Base-by-base conservation (phyloP, 352 stramenopile genomes). In the Globisporangium spiculum region DNA sequence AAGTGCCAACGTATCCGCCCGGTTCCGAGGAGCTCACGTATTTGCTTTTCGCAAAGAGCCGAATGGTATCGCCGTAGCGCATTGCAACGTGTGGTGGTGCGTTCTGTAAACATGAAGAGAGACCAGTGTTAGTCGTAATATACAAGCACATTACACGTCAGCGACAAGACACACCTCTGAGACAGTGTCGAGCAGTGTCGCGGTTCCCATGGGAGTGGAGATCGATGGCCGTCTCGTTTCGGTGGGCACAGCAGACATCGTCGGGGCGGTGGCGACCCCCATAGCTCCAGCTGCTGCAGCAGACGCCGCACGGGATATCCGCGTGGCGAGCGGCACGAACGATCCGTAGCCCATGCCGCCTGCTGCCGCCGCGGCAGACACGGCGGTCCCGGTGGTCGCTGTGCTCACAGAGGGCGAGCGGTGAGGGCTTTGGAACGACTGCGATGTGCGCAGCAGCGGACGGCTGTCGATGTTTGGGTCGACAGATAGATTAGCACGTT, bases 1-100 rank as follows among this genome's bases (percentile, higher is more conserved):
- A 92, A 2, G 82, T 90, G 32, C 85, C 87, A 3, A 94, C 83
- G 64, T 90, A 91, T 3, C 83, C 84, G n/a, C 83, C 79, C 0
- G 57, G 27, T 12, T 72, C 71, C 16, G 48, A 55, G 0, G 63
- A 36, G 27, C 41, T 56, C 6, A 72, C 76, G 60, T 89, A 93
- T 52, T 84, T 89, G 67, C 78, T 90, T 61, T 75, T 77, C 10
- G 80, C 85, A 44, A 83, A 93, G 9, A 93, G 75, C 2, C 85
- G 83, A 60, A 93, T 83, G 8, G 68, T 81, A 68, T 93, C 83
- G 30, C 85, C 85, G 64, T 90, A 93, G 12, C 83, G 79, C 27
- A 93, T 75, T 9, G 83, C 85, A 20, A 93, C 79, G 62, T 86
- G 81, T 6, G 84, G 84, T 32, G 84, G 78, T 16, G 83, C 76